Percentiles rank a stretch among this genome's conserved stretches.
phyloP scores from a whole-genome alignment of 2,329 filamentous ascomycete species.

The Trichoderma pleuroti region DNA sequence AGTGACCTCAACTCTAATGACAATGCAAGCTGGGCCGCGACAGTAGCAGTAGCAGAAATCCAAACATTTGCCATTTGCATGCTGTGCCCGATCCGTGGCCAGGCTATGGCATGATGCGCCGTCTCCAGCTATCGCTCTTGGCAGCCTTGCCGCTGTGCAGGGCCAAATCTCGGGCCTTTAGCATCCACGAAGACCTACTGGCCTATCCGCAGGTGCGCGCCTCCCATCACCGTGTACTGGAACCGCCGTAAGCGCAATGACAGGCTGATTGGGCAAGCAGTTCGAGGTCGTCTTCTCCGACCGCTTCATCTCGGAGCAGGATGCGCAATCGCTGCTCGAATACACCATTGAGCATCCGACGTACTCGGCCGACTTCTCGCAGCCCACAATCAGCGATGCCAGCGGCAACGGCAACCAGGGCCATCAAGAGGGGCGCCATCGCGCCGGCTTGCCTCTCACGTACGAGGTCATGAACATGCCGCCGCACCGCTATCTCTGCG shows the following conservation, averaged over 20 bases:
- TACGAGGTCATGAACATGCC: constrained; percentile 76
- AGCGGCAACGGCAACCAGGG: constrained; percentile 24
- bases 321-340: constrained; percentile 61
- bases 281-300: constrained; percentile 78
- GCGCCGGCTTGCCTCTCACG: constrained; percentile 31
- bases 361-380: constrained; percentile 39
- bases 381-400: constrained; percentile 38
- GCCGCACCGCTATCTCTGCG: constrained; percentile 74
- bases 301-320: constrained; percentile 65
- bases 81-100: not conserved
- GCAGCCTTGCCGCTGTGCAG: constrained; percentile 43
- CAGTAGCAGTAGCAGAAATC: not conserved
- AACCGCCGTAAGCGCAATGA: not conserved
- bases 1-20: constrained; percentile 23
- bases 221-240: not conserved
- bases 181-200: constrained; percentile 81
- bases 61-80: not conserved
- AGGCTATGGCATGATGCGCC: constrained; percentile 47
- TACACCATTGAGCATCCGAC: constrained; percentile 35
- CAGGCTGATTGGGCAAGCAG: constrained; percentile 40
- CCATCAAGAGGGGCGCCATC: constrained; percentile 29
- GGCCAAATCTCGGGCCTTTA: constrained; percentile 62
- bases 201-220: constrained; percentile 78
- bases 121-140: constrained; percentile 43
- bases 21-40: not conserved